Evolutionary conservation across 345 rosid species (phyloP).

Genomic region (Ceriops zippeliana): DNA sequence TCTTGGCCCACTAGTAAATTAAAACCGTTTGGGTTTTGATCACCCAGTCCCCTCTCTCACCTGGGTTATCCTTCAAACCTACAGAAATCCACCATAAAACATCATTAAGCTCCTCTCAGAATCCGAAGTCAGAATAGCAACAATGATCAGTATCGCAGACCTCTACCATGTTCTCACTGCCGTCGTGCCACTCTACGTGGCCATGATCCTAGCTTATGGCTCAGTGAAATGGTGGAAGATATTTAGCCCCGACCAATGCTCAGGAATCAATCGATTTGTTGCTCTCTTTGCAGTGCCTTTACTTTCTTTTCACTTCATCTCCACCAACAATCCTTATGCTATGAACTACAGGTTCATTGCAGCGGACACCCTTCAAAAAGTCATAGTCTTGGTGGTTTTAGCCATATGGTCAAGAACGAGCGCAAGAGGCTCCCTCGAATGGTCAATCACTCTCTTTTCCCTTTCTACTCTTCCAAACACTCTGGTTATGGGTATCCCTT

Average conservation of each 20-base stretch:
- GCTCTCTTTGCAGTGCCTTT: conserved; percentile 75
- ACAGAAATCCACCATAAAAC: background rate
- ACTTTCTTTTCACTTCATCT: conserved; percentile 73
- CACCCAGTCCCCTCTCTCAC: background rate
- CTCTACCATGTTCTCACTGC: conserved; percentile 72
- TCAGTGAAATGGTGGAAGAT: conserved; percentile 87
- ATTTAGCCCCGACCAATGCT: conserved; percentile 72
- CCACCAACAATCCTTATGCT: conserved; percentile 58
- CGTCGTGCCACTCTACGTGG: conserved; percentile 74
- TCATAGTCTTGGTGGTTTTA: conserved; percentile 46
- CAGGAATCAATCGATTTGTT: conserved; percentile 75
- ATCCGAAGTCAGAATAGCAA: background rate
- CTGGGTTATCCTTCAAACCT: background rate
- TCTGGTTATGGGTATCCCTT: conserved; percentile 81
- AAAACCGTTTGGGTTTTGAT: too few relatives aligned
- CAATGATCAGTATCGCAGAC: conserved; percentile 52
- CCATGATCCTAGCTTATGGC: conserved; percentile 73
- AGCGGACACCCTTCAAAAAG: conserved; percentile 63
- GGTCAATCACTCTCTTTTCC: conserved; percentile 75
- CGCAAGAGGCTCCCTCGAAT: conserved; percentile 62
- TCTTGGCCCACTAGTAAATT: too few relatives aligned
- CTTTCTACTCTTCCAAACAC: conserved; percentile 71
- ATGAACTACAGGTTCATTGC: conserved; percentile 72
- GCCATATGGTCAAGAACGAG: conserved; percentile 50
- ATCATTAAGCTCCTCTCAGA: background rate